Conservation (phyloP, 1,284 basidiomycete genomes). For the Leccinum ponderosum region DNA sequence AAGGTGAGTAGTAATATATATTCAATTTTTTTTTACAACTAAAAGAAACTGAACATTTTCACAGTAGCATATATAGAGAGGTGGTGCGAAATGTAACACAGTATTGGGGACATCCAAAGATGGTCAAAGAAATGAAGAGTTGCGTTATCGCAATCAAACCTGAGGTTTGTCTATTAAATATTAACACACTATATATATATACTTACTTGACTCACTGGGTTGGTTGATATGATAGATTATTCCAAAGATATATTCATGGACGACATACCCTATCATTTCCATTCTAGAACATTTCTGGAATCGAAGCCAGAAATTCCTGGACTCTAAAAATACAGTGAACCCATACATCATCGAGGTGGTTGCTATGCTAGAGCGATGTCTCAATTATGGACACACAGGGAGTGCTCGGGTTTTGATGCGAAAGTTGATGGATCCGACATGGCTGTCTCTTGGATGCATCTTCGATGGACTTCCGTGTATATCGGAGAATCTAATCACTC, state of each 20-base stretch:
- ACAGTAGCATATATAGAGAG: not conserved
- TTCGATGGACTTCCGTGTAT: not conserved
- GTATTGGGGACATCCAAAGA: not conserved
- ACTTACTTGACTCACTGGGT: too few species aligned
- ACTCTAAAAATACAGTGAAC: not conserved
- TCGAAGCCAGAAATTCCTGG: not conserved
- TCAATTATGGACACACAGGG: not conserved
- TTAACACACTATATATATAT: not conserved
- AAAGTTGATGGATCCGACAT: not conserved
- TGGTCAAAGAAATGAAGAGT: not conserved
- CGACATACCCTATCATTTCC: not conserved
- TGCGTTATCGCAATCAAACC: not conserved
- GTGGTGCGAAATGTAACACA: not conserved
- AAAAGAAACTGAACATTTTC: too few species aligned
- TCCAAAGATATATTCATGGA: not conserved
- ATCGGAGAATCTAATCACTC: not conserved
- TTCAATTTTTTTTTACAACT: too few species aligned
- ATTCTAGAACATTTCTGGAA: not conserved
- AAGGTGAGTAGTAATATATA: not conserved
- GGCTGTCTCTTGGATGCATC: not conserved
- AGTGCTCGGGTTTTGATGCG: rapidly evolving
- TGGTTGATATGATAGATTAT: not conserved
- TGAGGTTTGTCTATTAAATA: not conserved
- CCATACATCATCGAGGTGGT: not conserved
- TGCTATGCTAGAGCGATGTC: not conserved